Conservation (phyloP, 2,329 filamentous ascomycete genomes). For the Fusarium sp. region DNA sequence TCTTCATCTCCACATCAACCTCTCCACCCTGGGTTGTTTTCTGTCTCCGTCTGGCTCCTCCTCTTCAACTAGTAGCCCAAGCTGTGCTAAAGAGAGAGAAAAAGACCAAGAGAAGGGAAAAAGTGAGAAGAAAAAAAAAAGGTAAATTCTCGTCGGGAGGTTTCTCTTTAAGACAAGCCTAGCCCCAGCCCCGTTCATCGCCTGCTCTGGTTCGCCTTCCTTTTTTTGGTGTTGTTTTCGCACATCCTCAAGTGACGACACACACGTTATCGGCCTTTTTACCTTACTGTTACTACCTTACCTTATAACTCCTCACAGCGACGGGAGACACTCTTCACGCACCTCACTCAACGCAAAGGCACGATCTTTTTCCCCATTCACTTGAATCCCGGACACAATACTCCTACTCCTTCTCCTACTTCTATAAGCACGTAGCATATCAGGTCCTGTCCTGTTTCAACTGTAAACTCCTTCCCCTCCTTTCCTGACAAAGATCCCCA, state of each 20-base stretch:
- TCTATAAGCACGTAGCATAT: conserved; percentile 31
- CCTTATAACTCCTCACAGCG: background rate
- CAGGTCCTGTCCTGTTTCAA: conserved; percentile 24
- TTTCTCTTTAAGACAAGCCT: conserved; percentile 38
- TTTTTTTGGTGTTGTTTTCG: conserved; percentile 25
- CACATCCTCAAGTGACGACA: conserved; percentile 35
- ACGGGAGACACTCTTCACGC: background rate
- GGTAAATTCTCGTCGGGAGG: conserved; percentile 13
- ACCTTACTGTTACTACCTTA: no score
- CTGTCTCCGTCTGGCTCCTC: conserved; percentile 31
- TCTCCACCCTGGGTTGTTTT: conserved; percentile 29
- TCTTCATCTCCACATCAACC: conserved; percentile 36
- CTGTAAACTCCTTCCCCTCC: conserved; percentile 32
- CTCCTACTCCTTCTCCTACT: no score
- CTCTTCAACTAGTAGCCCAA: conserved; percentile 24
- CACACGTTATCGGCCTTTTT: conserved; percentile 3
- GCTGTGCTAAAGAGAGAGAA: background rate
- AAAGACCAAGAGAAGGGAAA: background rate
- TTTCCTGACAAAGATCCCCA: conserved; percentile 33
- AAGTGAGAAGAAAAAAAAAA: background rate
- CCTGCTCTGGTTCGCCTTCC: conserved; percentile 28
- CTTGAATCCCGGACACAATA: conserved; percentile 5
- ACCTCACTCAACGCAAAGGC: background rate
- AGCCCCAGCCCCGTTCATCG: conserved; percentile 25
- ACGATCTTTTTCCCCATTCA: conserved; percentile 10